Evolutionary conservation across 768 basidiomycete genomes (phyloP), one percentile per base, ranked within the genome.

Genomic region (Tricholoma terreum): DNA sequence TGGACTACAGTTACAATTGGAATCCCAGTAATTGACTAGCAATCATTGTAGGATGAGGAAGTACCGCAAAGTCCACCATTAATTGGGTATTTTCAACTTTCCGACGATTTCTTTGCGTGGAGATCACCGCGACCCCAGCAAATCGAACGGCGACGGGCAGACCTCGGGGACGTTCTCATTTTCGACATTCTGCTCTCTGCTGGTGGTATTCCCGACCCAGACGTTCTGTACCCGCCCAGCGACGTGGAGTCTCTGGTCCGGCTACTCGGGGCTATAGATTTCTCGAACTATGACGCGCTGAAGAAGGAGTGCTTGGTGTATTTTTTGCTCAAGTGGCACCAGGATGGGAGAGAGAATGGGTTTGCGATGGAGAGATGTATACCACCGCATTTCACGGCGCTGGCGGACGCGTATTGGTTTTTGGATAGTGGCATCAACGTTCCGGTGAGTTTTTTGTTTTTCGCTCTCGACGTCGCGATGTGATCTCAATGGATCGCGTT

Each of bases 351-450:
- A 67, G 75, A 88, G 77, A 66, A 77, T 59, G 63, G 69, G 58
- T 76, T 90, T 75, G 71, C 73, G 66, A 53, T 75, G 69, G 69
- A 82, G 69, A 73, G 80, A 27, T 83, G 80, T 63, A 86, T 94
- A 58, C 84, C 89, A 4, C 86, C 89, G 2, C 91, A 92, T 63
- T 92, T 92, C 64, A 76, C 80, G 6, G 73, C 79, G 4, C 78
- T 93, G 48, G 83, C 89, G n/a, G 87, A 90, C 73, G 91, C 92
- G 65, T 93, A 93, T 73, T 94, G 89, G 87, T 73, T 83, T 68
- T 73, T 94, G 58, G 92, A 94, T 71, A 79, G 83, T 2, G 89
- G 87, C 10, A 75, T 79, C n/a, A 75, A 84, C 43, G 68, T 88
- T 51, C 69, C 80, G 48, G 90, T 92, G 69, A 60, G 87, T 81